phyloP scores from a whole-genome alignment of 2,329 filamentous ascomycete species.

The Amauroascus niger region DNA sequence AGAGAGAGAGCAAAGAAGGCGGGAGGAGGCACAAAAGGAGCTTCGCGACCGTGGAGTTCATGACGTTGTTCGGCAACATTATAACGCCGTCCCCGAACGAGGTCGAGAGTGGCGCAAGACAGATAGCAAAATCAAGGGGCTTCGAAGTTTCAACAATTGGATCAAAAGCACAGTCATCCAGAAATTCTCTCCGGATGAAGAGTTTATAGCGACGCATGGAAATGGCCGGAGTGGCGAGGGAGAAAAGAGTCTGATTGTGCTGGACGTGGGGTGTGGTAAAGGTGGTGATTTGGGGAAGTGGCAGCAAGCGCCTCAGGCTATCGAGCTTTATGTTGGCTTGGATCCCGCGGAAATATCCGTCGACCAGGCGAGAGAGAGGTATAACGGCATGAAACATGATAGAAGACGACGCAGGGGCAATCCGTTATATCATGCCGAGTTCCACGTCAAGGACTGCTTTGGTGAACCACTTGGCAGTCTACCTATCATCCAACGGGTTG shows the following conservation, averaged over 20 bases:
- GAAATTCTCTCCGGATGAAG: slow-evolving; percentile 80
- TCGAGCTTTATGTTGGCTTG: slow-evolving; percentile 88
- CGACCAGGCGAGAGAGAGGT: slow-evolving; percentile 77
- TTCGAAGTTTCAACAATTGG: slow-evolving; percentile 97
- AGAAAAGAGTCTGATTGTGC: slow-evolving; percentile 60
- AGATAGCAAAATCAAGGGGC: slow-evolving; percentile 86
- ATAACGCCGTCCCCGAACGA: slow-evolving; percentile 89
- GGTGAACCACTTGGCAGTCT: slow-evolving; percentile 73
- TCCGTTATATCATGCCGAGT: slow-evolving; percentile 71
- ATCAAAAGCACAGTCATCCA: slow-evolving; percentile 96
- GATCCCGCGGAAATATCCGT: slow-evolving; percentile 91
- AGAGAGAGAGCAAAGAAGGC: slow-evolving; percentile 35
- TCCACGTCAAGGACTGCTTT: slow-evolving; percentile 87
- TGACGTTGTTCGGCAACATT: slow-evolving; percentile 84
- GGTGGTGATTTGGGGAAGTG: slow-evolving; percentile 92
- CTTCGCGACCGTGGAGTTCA: slow-evolving; percentile 52
- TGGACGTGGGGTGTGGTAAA: slow-evolving; percentile 95
- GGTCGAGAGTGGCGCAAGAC: slow-evolving; percentile 91
- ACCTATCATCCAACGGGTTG: slow-evolving; percentile 72
- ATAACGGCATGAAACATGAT: slow-evolving; percentile 58
- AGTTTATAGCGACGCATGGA: slow-evolving; percentile 50
- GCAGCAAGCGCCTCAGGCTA: slow-evolving; percentile 82
- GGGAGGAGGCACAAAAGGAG: slow-evolving; percentile 30
- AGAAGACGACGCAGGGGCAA: slow-evolving; percentile 42
- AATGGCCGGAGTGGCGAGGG: slow-evolving; percentile 37